Evolutionary conservation across 1,139 yeast genomes (phyloP).

Genomic region (Lodderomyces orthopsilosis): DNA sequence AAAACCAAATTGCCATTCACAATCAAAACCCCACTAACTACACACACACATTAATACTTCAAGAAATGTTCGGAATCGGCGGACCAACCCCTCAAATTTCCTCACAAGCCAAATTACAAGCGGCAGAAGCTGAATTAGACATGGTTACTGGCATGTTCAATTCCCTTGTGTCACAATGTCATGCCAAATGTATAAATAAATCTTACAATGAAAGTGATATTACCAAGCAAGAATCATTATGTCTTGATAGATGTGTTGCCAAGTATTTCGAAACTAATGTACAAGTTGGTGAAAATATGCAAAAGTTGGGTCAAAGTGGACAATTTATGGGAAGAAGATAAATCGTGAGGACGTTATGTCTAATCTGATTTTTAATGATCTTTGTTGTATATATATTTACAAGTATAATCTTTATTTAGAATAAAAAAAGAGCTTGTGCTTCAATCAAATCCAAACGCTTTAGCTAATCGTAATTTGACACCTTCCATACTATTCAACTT

Average conservation of each 20-base stretch:
- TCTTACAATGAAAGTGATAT: conserved; percentile 73
- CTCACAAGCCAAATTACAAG: conserved; percentile 69
- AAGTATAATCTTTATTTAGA: background rate
- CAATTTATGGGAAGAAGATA: conserved; percentile 50
- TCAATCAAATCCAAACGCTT: conserved; percentile 49
- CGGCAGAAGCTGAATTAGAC: conserved; percentile 89
- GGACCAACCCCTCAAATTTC: conserved; percentile 71
- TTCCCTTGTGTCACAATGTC: conserved; percentile 79
- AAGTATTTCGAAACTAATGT: conserved; percentile 96
- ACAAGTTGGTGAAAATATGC: conserved; percentile 92
- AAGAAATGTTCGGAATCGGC: conserved; percentile 84
- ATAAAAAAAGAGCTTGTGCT: background rate
- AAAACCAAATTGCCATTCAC: conserved; percentile 6
- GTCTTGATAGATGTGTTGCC: conserved; percentile 96
- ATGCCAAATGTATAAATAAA: conserved; percentile 75
- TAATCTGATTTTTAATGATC: background rate
- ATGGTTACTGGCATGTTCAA: conserved; percentile 98
- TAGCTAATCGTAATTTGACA: conserved; percentile 58
- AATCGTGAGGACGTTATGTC: background rate
- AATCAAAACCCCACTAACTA: too few relatives aligned
- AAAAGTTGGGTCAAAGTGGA: conserved; percentile 62
- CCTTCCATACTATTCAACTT: conserved; percentile 83
- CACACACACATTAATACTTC: too few relatives aligned
- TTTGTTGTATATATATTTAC: conserved; percentile 4
- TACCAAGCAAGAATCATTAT: conserved; percentile 79